Evolutionary conservation across 805 yeast species (phyloP), one percentile per base, ranked within the genome.

Genomic region (Kodamaea sagamina): DNA sequence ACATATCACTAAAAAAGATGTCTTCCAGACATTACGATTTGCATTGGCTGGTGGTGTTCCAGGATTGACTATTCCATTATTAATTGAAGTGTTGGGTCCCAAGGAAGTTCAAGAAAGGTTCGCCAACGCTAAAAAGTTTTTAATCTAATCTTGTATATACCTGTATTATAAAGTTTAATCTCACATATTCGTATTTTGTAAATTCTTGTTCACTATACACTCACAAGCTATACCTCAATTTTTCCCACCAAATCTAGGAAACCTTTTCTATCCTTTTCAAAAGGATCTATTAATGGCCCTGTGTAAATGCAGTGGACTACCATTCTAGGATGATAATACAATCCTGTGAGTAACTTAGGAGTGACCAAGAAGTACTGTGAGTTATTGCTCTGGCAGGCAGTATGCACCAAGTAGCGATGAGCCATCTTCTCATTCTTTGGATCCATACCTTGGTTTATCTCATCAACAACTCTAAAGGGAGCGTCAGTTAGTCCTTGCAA

Each of bases 391-490:
- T 52, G 49, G 58, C 96, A 87, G 0, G 97, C 92, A 36, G 85
- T 82, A 43, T 85, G 81, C 1, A 92, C 96, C 75, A 93, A 82
- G 48, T 87, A 79, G 48, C 79, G 77, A 59, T 92, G 97, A 2
- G 93, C 90, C 67, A 79, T 74, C 48, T 90, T 78, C 63, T 93
- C 99, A 58, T 93, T 93, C 47, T 79, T 79, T 9, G 95, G 86
- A 66, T 93, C 99, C 98, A 93, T 90, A 52, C 99, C 99, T 67
- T 93, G 99, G 61, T 93, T 93, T 49, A 93, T 95, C 70, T 93
- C 99, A 65, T 93, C 99, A 6, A 93, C 97, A 2, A 92, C 90
- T 58, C 98, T 73, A 57, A 93, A 89, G 7, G 99, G 98, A 0
- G 97, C 88, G 21, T 77, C 76, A 0, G 97, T 83, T 44, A 86